These are phyloP conservation scores for Leishmania braziliensis DNA, from an alignment of 208 protist species.

Conservation along the genomic window DNA sequence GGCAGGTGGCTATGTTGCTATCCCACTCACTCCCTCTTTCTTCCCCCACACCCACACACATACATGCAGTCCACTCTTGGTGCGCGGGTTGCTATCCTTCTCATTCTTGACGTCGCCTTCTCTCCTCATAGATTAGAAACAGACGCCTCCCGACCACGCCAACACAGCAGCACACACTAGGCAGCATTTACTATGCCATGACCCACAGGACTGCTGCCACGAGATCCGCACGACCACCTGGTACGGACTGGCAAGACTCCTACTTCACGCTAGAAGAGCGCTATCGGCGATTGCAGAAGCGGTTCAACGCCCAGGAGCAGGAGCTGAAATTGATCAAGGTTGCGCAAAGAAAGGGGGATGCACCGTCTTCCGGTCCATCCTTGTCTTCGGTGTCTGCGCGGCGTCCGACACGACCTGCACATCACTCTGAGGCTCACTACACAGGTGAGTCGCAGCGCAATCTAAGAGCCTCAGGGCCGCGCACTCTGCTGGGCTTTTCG, in stretches of 20 bases:
- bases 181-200: slow-evolving; percentile 4
- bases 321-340: slow-evolving; percentile 83
- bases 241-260: slow-evolving; percentile 81
- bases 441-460: not conserved
- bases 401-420: not conserved
- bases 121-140: not conserved
- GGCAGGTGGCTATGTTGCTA: not conserved
- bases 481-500: not conserved
- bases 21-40: too few species aligned
- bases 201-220: not conserved
- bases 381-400: slow-evolving; percentile 22
- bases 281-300: slow-evolving; percentile 74
- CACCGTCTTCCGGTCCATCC: slow-evolving; percentile 16
- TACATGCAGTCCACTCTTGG: not conserved
- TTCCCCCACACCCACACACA: not conserved
- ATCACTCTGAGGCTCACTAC: not conserved
- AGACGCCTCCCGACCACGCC: not conserved
- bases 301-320: slow-evolving; percentile 69
- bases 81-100: not conserved
- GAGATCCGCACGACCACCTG: slow-evolving; percentile 43
- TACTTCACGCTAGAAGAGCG: slow-evolving; percentile 82
- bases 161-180: not conserved
- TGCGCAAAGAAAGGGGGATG: slow-evolving; percentile 42
- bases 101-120: not conserved
- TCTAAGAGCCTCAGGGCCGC: not conserved